Conservation (phyloP, 1,284 basidiomycete species). For the Fomitiporia mediterranea region DNA sequence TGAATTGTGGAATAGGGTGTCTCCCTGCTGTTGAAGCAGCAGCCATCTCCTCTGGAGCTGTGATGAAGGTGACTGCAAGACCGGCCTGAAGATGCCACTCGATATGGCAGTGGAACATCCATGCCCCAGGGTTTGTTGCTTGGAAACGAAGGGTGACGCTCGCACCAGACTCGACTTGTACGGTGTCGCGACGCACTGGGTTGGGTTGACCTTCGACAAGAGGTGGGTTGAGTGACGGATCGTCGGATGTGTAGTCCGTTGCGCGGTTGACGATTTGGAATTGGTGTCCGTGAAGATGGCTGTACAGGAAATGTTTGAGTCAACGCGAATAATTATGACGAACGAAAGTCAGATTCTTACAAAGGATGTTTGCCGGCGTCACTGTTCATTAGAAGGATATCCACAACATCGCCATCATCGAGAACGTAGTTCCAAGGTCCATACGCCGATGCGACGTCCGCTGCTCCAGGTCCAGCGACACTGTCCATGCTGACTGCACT, state of each 20-base stretch:
- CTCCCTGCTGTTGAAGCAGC: conserved; percentile 23
- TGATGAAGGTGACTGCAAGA: conserved; percentile 73
- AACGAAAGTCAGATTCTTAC: conserved; percentile 19
- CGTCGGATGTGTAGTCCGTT: conserved; percentile 69
- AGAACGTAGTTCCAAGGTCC: conserved; percentile 75
- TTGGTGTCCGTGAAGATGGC: conserved; percentile 81
- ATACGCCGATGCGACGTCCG: conserved; percentile 66
- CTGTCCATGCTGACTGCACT: conserved; percentile 64
- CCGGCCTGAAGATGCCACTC: conserved; percentile 81
- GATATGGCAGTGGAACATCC: conserved; percentile 82
- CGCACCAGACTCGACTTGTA: conserved; percentile 56
- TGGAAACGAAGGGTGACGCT: conserved; percentile 64
- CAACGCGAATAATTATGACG: conserved; percentile 27
- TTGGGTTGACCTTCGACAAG: conserved; percentile 72
- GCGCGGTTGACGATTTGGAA: conserved; percentile 75
- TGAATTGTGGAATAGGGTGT: conserved; percentile 41
- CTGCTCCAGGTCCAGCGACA: conserved; percentile 31
- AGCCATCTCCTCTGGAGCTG: conserved; percentile 63
- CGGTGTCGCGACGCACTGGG: conserved; percentile 81
- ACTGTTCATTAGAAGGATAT: conserved; percentile 80
- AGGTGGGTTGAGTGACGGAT: conserved; percentile 79
- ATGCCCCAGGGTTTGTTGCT: conserved; percentile 81
- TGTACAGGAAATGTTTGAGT: conserved; percentile 31
- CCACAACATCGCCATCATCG: conserved; percentile 70
- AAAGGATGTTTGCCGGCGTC: conserved; percentile 38